Conservation (phyloP, 441 rosid species). For the Kokia cookei region DNA sequence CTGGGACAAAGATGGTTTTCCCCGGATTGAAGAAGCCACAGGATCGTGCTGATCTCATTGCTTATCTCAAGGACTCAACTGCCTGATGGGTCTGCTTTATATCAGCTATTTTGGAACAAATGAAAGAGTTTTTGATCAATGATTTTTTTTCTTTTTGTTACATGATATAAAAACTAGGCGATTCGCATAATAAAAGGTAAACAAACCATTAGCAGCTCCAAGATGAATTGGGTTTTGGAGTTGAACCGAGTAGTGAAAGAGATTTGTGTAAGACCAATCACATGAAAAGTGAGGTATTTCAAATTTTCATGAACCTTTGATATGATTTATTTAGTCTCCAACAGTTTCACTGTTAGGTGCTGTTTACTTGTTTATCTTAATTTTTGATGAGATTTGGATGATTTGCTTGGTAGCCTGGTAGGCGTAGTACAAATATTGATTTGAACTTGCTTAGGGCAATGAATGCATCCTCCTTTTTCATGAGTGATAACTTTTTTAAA, state of each 20-base stretch:
- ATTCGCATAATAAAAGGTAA: constrained; percentile 4
- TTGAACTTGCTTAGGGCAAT: not conserved
- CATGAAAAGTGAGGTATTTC: not conserved
- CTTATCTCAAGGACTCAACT: constrained; percentile 50
- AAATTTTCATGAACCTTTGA: not conserved
- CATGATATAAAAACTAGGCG: not conserved
- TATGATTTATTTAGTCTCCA: not conserved
- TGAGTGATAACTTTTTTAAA: not conserved
- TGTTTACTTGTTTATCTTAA: not conserved
- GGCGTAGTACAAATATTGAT: not conserved
- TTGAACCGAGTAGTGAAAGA: not conserved
- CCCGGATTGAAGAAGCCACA: constrained; percentile 65
- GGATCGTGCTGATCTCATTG: constrained; percentile 53
- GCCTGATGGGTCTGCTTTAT: constrained; percentile 18
- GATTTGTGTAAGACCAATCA: not conserved
- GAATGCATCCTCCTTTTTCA: not conserved
- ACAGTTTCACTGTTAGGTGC: not conserved
- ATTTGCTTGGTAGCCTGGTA: not conserved
- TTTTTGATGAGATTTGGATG: not conserved
- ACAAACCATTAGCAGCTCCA: not conserved
- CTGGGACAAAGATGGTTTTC: constrained; percentile 62
- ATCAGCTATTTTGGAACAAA: constrained; percentile 1
- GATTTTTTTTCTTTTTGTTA: not conserved
- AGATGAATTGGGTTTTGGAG: not conserved
- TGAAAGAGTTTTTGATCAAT: not conserved